Conservation (phyloP, 2,329 filamentous ascomycete genomes). For the Diaporthe velutina region DNA sequence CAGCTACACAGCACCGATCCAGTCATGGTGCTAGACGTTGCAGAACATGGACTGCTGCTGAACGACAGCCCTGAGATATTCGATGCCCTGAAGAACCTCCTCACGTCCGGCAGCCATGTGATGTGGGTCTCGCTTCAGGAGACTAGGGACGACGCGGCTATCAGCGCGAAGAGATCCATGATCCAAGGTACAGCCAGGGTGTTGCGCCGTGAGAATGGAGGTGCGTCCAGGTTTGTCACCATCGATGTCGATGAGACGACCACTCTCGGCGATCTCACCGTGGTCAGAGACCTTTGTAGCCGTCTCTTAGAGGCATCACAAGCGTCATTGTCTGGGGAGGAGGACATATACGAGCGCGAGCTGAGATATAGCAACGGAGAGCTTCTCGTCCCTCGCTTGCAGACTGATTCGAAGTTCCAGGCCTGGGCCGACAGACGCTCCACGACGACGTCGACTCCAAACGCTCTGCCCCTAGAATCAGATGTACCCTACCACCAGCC, state of each 20-base stretch:
- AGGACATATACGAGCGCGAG: background rate
- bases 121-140: slow-evolving; percentile 4
- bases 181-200: slow-evolving; percentile 5
- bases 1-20: background rate
- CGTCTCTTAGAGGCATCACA: background rate
- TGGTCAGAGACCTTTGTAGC: background rate
- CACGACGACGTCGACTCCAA: background rate
- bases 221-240: background rate
- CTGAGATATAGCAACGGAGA: slow-evolving; percentile 21
- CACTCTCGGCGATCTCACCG: background rate
- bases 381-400: slow-evolving; percentile 34
- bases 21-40: background rate
- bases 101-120: background rate
- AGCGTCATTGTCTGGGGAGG: background rate
- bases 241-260: slow-evolving; percentile 1
- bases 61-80: background rate
- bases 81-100: background rate
- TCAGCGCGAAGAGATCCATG: background rate
- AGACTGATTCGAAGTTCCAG: slow-evolving; percentile 37
- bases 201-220: background rate
- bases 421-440: slow-evolving; percentile 28
- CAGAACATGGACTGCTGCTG: slow-evolving; percentile 1
- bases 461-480: background rate
- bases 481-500: slow-evolving; percentile 26
- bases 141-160: background rate